These are phyloP conservation scores for Litsea cubeba DNA, from an alignment of 164 flowering plant genomes.

Conservation along the genomic window DNA sequence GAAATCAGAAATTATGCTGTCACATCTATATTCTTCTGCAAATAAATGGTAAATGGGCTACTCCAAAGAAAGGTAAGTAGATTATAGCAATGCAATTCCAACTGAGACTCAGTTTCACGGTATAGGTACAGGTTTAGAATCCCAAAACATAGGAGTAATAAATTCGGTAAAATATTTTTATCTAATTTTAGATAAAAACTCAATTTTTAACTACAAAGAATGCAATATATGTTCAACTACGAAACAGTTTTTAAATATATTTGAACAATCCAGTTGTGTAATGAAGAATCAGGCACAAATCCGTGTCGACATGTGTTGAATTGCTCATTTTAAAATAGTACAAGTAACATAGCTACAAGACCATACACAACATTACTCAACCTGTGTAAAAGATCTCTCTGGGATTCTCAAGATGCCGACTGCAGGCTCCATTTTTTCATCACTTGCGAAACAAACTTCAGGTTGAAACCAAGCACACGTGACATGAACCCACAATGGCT, in stretches of 20 bases:
- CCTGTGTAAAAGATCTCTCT: slow-evolving; percentile 70
- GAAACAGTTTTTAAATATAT: no score
- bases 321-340: no score
- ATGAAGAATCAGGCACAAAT: no score
- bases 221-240: no score
- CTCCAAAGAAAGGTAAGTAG: neutral
- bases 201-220: no score
- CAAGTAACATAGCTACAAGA: neutral
- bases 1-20: neutral
- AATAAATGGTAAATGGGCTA: neutral
- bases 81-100: neutral
- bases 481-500: slow-evolving; percentile 90
- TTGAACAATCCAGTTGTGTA: no score
- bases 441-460: slow-evolving; percentile 82
- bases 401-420: slow-evolving; percentile 85
- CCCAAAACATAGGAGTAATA: no score
- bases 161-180: no score
- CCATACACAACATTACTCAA: slow-evolving; percentile 11
- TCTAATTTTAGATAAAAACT: no score
- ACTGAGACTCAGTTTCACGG: neutral
- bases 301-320: no score
- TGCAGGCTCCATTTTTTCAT: slow-evolving; percentile 98
- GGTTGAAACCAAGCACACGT: slow-evolving; percentile 99
- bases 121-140: no score
- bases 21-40: neutral